Evolutionary conservation across 2,329 filamentous ascomycete genomes (phyloP).

Genomic region (Thelonectria olida): DNA sequence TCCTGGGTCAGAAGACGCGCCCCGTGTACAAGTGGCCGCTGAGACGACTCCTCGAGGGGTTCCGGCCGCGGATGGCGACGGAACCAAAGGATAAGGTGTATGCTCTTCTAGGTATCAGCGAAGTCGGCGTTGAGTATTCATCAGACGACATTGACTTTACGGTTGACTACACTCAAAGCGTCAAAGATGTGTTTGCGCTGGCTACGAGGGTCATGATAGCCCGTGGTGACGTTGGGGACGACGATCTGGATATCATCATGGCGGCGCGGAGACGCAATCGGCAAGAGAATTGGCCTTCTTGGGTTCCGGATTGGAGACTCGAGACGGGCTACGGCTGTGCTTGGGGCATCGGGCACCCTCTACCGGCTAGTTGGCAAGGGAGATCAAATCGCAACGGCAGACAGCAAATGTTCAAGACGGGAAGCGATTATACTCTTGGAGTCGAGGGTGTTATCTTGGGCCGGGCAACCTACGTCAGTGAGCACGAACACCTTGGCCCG

Average conservation of each 20-base stretch:
- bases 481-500: constrained; percentile 21
- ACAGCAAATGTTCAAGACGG: constrained; percentile 12
- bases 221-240: not conserved
- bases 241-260: constrained; percentile 25
- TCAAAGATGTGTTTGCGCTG: constrained; percentile 20
- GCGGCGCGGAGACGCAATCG: constrained; percentile 22
- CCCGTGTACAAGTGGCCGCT: constrained; percentile 28
- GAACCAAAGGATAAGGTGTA: constrained; percentile 32
- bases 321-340: constrained; percentile 25
- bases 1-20: constrained; percentile 3
- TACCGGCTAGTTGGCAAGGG: constrained; percentile 24
- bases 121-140: constrained; percentile 3
- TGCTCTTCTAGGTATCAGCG: constrained; percentile 26
- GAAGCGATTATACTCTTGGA: not conserved
- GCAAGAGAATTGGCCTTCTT: constrained; percentile 26
- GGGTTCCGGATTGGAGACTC: constrained; percentile 33
- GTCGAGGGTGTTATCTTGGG: constrained; percentile 21
- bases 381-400: constrained; percentile 3
- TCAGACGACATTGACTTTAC: not conserved
- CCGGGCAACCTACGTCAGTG: constrained; percentile 13
- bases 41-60: constrained; percentile 18
- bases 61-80: constrained; percentile 25
- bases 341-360: constrained; percentile 25
- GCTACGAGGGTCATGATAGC: constrained; percentile 28
- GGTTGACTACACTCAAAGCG: constrained; percentile 24